Conservation (phyloP, 1,284 basidiomycete genomes). For the Rugosomyces carneus region DNA sequence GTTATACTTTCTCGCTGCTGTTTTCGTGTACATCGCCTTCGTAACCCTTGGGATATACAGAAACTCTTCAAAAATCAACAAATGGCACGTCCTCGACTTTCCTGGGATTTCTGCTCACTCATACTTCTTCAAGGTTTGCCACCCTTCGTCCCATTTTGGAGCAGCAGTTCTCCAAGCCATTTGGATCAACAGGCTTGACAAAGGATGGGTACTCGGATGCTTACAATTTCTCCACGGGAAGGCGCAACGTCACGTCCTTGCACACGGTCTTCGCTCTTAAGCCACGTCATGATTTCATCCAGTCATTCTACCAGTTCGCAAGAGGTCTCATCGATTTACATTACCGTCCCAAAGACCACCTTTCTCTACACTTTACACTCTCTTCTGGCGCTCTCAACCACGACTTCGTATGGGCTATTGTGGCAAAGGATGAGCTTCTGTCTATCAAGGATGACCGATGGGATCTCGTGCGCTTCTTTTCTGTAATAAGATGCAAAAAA, state of each 20-base stretch:
- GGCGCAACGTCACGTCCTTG: constrained; percentile 67
- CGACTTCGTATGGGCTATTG: constrained; percentile 80
- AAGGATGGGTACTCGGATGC: constrained; percentile 72
- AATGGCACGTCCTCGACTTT: constrained; percentile 39
- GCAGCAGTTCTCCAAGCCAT: constrained; percentile 65
- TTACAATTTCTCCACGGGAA: constrained; percentile 81
- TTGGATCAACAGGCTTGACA: constrained; percentile 40
- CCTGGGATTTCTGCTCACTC: constrained; percentile 3
- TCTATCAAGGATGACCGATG: constrained; percentile 68
- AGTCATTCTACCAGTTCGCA: constrained; percentile 53
- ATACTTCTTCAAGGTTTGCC: constrained; percentile 40
- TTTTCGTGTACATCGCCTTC: constrained; percentile 50
- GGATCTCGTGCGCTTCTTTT: constrained; percentile 65
- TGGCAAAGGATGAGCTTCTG: constrained; percentile 72
- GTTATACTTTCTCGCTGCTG: constrained; percentile 42
- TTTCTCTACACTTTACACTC: constrained; percentile 76
- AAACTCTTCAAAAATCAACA: constrained; percentile 50
- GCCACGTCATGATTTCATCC: constrained; percentile 78
- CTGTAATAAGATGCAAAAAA: neutral
- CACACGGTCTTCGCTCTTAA: constrained; percentile 75
- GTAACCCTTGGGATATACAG: constrained; percentile 48
- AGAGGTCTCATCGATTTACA: constrained; percentile 70
- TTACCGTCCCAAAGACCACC: constrained; percentile 59
- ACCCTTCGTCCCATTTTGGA: constrained; percentile 50
- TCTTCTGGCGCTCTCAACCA: constrained; percentile 42